Base-by-base conservation (phyloP, 495 filamentous ascomycete genomes). In the Niebla homalea region DNA sequence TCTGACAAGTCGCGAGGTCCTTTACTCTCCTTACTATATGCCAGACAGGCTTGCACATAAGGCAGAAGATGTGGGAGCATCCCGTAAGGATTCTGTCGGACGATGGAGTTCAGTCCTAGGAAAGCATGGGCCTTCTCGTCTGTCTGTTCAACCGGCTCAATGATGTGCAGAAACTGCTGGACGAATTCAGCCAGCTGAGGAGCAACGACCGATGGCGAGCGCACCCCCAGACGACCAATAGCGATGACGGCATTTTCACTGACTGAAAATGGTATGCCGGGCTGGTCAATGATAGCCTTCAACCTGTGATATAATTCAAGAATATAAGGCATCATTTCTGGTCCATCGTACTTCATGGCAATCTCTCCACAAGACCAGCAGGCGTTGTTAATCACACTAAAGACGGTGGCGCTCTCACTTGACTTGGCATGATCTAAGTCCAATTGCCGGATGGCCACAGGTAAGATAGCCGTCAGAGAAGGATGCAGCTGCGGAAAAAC, bases 341-440 rank as follows among this genome's bases (percentile, higher is more conserved):
- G 78, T 58, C 86, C 79, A 32, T 32, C 29, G 65, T 92, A 79
- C 57, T 88, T 80, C 65, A 96, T 80, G 8, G 88, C 81, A 50
- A 99, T 93, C 68, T 99, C 92, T 16, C 92, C 92, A 20, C 80
- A 84, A 26, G 89, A 92, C 92, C 92, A 99, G 70, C 93, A 97
- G 25, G 92, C 89, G 61, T 99, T 99, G 74, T 97, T 99, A 50
- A 97, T 75, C 16, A 95, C 90, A 40, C 84, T 83, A 64, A 94
- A 97, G 7, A 81, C 80, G 7, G 78, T 86, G 49, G 79, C 73
- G 23, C 83, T 74, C 51, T 88, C 84, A 43, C 88, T 81, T 46
- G 86, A 79, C 6, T 78, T 66, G 41, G 87, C 78, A 43, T 77
- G 68, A 50, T 87, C 83, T 40, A 97, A 68, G 58, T 97, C 89